Percentiles rank a stretch among this genome's conserved stretches.
Conservation (phyloP, 495 filamentous ascomycete species). For the Penicillium pancosmium region DNA sequence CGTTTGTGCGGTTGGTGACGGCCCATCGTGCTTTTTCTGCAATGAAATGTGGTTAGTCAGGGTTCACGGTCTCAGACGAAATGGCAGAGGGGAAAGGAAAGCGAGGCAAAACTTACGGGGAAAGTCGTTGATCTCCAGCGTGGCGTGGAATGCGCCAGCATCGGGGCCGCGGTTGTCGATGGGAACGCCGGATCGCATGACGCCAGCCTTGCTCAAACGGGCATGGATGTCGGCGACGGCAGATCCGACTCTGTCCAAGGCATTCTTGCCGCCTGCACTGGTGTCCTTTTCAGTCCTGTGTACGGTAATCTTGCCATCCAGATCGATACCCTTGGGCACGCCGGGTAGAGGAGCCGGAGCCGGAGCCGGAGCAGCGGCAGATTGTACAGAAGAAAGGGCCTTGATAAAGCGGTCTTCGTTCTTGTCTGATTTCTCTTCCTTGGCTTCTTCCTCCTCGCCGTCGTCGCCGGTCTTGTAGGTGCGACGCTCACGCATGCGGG, state of each 20-base stretch:
- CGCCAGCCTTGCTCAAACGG: constrained; percentile 81
- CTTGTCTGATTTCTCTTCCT: constrained; percentile 63
- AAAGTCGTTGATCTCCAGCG: constrained; percentile 98
- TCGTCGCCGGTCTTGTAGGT: constrained; percentile 90
- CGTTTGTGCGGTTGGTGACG: constrained; percentile 97
- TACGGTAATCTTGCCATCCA: constrained; percentile 78
- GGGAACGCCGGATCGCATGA: constrained; percentile 86
- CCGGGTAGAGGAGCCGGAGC: constrained; percentile 47
- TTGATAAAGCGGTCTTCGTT: constrained; percentile 64
- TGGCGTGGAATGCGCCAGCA: constrained; percentile 95
- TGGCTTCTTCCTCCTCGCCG: constrained; percentile 81
- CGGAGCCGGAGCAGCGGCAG: constrained; percentile 50
- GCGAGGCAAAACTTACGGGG: constrained; percentile 62
- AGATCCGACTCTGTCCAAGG: constrained; percentile 80
- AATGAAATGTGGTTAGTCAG: constrained; percentile 26
- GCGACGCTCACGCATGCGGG: constrained; percentile 81
- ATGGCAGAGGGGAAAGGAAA: neutral
- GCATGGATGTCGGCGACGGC: constrained; percentile 86
- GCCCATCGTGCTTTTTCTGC: constrained; percentile 96
- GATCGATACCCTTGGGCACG: constrained; percentile 65
- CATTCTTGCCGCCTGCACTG: constrained; percentile 58
- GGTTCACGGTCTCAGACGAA: neutral
- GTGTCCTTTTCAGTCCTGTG: constrained; percentile 69
- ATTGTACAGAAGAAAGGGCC: constrained; percentile 65
- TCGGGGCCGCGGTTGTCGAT: constrained; percentile 99